Conservation (phyloP, 768 basidiomycete species). For the Clathrus columnatus region DNA sequence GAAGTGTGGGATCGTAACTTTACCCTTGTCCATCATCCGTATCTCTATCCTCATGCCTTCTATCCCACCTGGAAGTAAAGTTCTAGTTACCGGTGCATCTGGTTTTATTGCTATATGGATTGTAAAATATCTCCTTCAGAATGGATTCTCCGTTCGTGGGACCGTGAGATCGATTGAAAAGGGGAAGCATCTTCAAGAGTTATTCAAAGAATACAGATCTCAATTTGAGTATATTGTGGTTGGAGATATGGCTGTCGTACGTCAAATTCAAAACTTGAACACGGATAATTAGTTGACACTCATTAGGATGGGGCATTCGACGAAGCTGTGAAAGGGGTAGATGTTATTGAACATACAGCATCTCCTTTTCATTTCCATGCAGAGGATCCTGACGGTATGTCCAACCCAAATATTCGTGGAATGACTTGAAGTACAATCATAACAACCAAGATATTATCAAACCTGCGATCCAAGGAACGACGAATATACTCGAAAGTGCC, state of each 20-base stretch:
- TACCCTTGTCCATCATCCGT: too few species aligned
- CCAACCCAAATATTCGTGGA: not conserved
- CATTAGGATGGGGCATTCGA: constrained; percentile 63
- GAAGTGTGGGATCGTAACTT: too few species aligned
- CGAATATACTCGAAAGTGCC: constrained; percentile 50
- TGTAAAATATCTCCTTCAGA: constrained; percentile 44
- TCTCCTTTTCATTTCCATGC: constrained; percentile 48
- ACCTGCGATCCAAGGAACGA: constrained; percentile 68
- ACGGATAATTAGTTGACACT: not conserved
- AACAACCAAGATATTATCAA: constrained; percentile 47
- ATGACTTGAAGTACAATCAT: not conserved
- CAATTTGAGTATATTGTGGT: constrained; percentile 60
- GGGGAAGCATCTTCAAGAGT: constrained; percentile 43
- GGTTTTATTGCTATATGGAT: constrained; percentile 57
- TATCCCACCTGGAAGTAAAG: constrained; percentile 24
- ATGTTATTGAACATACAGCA: constrained; percentile 62
- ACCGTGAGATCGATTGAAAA: constrained; percentile 60
- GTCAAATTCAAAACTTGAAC: not conserved
- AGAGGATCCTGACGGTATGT: constrained; percentile 34
- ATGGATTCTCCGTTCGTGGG: constrained; percentile 55
- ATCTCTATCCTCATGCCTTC: constrained; percentile 35
- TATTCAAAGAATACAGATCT: constrained; percentile 46
- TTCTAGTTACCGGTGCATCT: constrained; percentile 52
- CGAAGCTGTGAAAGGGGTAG: constrained; percentile 67
- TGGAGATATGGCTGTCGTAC: constrained; percentile 43